Evolutionary conservation across 1,139 yeast genomes (phyloP).

Genomic region (Candida gigantensis): DNA sequence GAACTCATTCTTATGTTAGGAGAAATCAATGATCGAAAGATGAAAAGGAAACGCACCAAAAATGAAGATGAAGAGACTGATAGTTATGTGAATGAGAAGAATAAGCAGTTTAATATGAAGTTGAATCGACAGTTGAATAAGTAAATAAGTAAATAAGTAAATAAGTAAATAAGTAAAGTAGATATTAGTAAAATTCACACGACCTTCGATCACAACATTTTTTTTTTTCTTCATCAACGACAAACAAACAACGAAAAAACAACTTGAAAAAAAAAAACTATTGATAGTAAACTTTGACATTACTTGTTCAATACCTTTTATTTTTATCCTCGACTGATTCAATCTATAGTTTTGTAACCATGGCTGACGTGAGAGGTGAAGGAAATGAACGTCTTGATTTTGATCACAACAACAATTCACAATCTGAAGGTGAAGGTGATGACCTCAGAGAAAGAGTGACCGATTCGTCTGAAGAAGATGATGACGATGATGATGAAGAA

Average conservation of each 20-base stretch:
- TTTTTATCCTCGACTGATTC: no score
- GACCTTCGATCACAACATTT: no score
- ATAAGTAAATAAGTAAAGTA: no score
- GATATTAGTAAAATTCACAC: no score
- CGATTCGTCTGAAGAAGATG: slow-evolving; percentile 76
- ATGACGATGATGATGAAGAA: slow-evolving; percentile 74
- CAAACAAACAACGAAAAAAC: no score
- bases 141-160: background rate
- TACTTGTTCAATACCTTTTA: no score
- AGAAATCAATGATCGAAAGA: slow-evolving; percentile 34
- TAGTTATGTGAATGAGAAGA: slow-evolving; percentile 66
- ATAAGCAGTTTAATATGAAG: slow-evolving; percentile 76
- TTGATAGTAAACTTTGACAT: no score
- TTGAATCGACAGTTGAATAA: slow-evolving; percentile 52
- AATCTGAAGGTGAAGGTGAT: slow-evolving; percentile 42
- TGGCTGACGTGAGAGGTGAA: slow-evolving; percentile 26
- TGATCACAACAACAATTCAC: no score
- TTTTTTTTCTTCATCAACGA: slow-evolving; percentile 5
- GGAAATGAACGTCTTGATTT: slow-evolving; percentile 26
- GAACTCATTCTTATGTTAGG: slow-evolving; percentile 39
- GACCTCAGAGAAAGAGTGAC: slow-evolving; percentile 34
- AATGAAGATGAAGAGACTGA: slow-evolving; percentile 38
- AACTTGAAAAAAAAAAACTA: no score
- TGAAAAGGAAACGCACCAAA: slow-evolving; percentile 30
- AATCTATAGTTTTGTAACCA: no score